Base-by-base conservation (phyloP, 2,329 filamentous ascomycete genomes). In the Hortaea sp. region DNA sequence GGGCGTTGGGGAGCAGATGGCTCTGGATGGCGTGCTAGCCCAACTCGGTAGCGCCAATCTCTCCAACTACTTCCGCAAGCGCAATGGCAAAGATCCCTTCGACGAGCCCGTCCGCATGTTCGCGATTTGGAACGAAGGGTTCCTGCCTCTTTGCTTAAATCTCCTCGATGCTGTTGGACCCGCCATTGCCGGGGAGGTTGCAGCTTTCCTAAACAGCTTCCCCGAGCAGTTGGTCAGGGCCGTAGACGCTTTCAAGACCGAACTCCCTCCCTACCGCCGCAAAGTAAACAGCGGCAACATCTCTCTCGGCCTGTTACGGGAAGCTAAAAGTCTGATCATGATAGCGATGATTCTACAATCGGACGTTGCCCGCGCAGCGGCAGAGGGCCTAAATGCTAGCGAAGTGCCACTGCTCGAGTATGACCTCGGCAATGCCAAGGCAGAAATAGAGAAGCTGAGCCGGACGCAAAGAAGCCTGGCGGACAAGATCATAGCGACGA, bases 171-270 rank as follows among this genome's bases (percentile, higher is more conserved):
- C 85, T 7, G 79, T 98, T 12, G 88, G 88, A 7, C 76, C 81
- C 1, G 84, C 86, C 1, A 80, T 94, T 41, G 89, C 88, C 0
- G 79, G 83, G 0, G 92, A 98, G 64, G 79, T 97, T 5, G 79
- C 85, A 0, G 82, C 82, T 48, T 94, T 97, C 61, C 74, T 98
- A 29, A 94, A 94, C 60, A 84, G 88, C 62, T 98, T 95, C 64
- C 83, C 86, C 7, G 77, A 81, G 41, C 81, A 97, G 48, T 74
- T 98, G 7, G 68, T 71, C 38, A 79, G 85, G 29, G 86, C 86
- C 9, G 76, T 84, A 6, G 78, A 81, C 43, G 77, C 84, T 1
- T 81, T 97, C 51, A 82, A 86, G 70, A 78, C 31, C 71, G 78
- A 20, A 66, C 75, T 55, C 11, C 55, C 62, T 20, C 11, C 30